Percentiles rank a stretch among this genome's conserved stretches.
Conservation (phyloP, 805 yeast species). For the Clavispora vitiphila region DNA sequence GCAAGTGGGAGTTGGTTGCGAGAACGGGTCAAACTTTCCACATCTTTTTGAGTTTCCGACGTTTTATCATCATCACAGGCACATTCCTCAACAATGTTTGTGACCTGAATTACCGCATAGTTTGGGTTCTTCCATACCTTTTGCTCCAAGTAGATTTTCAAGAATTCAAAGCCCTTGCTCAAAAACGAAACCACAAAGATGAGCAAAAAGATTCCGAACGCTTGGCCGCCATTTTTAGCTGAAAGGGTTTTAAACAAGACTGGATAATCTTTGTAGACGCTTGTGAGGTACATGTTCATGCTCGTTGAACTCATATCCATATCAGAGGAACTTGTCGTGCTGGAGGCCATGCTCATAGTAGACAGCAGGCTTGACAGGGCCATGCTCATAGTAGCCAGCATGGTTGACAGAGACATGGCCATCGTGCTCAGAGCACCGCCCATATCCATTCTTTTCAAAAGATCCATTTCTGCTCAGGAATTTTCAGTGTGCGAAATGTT, state of each 20-base stretch:
- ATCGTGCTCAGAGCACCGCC: conserved; percentile 4
- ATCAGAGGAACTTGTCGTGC: conserved; percentile 8
- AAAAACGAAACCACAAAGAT: conserved; percentile 55
- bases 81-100: conserved; percentile 15
- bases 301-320: conserved; percentile 22
- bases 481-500: not conserved
- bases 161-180: conserved; percentile 55
- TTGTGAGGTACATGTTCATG: conserved; percentile 59
- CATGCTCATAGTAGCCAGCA: conserved; percentile 7
- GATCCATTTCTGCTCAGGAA: not conserved
- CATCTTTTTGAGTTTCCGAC: not conserved
- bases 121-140: conserved; percentile 50
- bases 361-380: conserved; percentile 8
- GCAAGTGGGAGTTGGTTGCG: conserved; percentile 5
- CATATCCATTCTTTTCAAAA: conserved; percentile 4
- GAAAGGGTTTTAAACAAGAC: conserved; percentile 53
- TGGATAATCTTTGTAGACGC: conserved; percentile 49
- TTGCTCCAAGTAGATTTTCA: conserved; percentile 62
- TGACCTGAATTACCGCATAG: conserved; percentile 14
- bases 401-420: conserved; percentile 11
- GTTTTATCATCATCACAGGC: conserved; percentile 13
- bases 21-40: conserved; percentile 5
- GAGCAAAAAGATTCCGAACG: conserved; percentile 68
- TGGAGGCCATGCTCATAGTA: conserved; percentile 4
- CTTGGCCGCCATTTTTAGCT: conserved; percentile 54